Evolutionary conservation across 164 flowering plant species (phyloP).

Genomic region (Vitis amurensis): DNA sequence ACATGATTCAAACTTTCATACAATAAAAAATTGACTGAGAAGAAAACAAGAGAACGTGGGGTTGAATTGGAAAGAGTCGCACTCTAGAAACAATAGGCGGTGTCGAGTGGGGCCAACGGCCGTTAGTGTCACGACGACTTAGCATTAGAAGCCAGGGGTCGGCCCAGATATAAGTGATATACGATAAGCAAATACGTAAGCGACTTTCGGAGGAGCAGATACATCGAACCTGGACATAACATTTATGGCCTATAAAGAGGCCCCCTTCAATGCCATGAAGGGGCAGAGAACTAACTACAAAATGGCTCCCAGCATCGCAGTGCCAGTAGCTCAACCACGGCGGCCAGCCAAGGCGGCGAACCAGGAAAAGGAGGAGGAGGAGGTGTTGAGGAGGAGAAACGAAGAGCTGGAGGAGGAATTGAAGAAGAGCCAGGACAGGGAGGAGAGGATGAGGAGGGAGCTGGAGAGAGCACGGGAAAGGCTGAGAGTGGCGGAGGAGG

Average conservation of each 20-base stretch:
- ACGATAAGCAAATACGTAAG: background rate
- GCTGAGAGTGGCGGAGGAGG: conserved; percentile 68
- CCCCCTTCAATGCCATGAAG: background rate
- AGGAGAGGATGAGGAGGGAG: conserved; percentile 53
- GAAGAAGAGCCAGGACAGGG: conserved; percentile 52
- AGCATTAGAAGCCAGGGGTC: no score
- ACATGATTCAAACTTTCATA: no score
- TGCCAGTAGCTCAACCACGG: background rate
- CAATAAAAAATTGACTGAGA: no score
- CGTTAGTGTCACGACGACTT: no score
- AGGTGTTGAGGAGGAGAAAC: conserved; percentile 43
- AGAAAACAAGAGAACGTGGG: no score
- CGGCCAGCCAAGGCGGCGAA: background rate
- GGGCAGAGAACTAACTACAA: background rate
- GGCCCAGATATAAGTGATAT: no score
- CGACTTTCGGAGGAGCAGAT: conserved; percentile 18
- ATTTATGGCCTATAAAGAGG: background rate
- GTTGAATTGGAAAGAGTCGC: no score
- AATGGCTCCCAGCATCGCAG: conserved; percentile 26
- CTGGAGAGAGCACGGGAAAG: conserved; percentile 36
- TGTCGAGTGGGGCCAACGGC: no score
- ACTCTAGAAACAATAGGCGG: no score
- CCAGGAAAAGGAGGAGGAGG: conserved; percentile 1
- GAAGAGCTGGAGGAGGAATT: conserved; percentile 72
- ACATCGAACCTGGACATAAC: conserved; percentile 67